These are phyloP conservation scores for Ophiostoma australiae DNA, from an alignment of 2,329 filamentous ascomycete species.

Conservation along the genomic window DNA sequence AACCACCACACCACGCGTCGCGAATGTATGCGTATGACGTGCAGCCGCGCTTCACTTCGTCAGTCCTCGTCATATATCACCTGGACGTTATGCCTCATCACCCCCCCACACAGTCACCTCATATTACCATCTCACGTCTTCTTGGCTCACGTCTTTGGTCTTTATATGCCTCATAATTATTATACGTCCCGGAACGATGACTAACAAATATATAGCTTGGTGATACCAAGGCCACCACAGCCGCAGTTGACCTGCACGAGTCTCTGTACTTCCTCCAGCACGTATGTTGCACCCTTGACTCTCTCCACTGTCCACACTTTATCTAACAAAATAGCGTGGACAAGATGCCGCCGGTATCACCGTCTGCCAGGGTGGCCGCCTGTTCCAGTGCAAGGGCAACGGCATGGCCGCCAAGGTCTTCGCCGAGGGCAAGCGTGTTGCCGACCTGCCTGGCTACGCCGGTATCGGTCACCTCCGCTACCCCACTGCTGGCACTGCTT, in stretches of 20 bases:
- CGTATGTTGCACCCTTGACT: constrained; percentile 23
- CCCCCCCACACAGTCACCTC: neutral
- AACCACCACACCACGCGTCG: neutral
- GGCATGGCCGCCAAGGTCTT: constrained; percentile 74
- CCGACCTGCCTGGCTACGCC: constrained; percentile 72
- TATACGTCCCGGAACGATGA: neutral
- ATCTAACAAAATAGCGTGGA: constrained; percentile 46
- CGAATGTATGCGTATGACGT: neutral
- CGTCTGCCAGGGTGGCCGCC: constrained; percentile 67
- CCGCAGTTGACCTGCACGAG: constrained; percentile 64
- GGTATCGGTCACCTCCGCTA: constrained; percentile 78
- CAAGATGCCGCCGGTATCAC: constrained; percentile 88
- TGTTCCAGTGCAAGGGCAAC: constrained; percentile 87
- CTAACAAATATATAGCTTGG: constrained; percentile 38
- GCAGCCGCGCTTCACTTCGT: neutral
- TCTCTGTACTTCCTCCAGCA: constrained; percentile 65
- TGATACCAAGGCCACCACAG: constrained; percentile 44
- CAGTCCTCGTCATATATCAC: neutral
- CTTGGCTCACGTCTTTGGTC: neutral
- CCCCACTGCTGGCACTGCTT: constrained; percentile 78
- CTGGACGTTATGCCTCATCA: neutral
- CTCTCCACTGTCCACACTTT: neutral
- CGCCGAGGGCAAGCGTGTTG: constrained; percentile 66
- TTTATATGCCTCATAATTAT: neutral
- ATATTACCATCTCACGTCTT: neutral